A percentile compares a stretch with the other conserved stretches of the same genome.
Evolutionary conservation across 352 stramenopile genomes (phyloP).

Genomic region (Phytophthora rubi): DNA sequence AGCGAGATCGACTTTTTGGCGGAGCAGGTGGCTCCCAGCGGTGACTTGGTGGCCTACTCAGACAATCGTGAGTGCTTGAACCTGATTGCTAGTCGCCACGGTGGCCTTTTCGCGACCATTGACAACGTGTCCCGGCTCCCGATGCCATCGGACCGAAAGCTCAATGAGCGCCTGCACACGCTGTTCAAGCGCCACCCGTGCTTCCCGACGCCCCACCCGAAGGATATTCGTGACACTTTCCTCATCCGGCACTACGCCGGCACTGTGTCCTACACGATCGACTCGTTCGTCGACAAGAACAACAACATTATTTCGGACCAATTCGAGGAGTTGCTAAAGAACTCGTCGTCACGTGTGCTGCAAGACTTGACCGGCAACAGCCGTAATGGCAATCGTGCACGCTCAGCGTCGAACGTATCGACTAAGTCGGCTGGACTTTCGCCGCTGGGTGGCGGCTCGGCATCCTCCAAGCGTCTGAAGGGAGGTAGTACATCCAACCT

Average conservation of each 20-base stretch:
- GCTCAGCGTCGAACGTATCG: slow-evolving; percentile 55
- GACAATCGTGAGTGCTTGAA: slow-evolving; percentile 89
- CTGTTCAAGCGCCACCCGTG: slow-evolving; percentile 83
- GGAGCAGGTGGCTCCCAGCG: slow-evolving; percentile 45
- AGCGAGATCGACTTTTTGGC: slow-evolving; percentile 47
- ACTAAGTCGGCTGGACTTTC: slow-evolving; percentile 48
- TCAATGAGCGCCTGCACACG: slow-evolving; percentile 85
- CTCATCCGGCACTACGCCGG: slow-evolving; percentile 87
- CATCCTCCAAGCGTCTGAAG: slow-evolving; percentile 66
- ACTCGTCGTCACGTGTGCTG: slow-evolving; percentile 72
- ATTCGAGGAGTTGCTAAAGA: slow-evolving; percentile 87
- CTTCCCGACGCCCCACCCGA: slow-evolving; percentile 87
- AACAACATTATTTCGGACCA: slow-evolving; percentile 92
- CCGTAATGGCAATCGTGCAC: slow-evolving; percentile 40
- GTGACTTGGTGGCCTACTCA: slow-evolving; percentile 70
- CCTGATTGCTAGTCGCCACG: slow-evolving; percentile 82
- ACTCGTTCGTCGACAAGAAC: slow-evolving; percentile 92
- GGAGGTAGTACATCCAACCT: slow-evolving; percentile 73
- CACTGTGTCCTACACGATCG: slow-evolving; percentile 85
- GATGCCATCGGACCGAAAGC: slow-evolving; percentile 87
- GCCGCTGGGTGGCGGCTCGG: slow-evolving; percentile 42
- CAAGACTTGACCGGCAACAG: slow-evolving; percentile 70
- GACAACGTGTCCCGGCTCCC: slow-evolving; percentile 87
- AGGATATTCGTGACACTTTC: slow-evolving; percentile 86
- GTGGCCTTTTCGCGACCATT: slow-evolving; percentile 86